A percentile compares a stretch with the other conserved stretches of the same genome.
phyloP scores from a whole-genome alignment of 1,284 basidiomycete species.

The Hymenochaete sp. region DNA sequence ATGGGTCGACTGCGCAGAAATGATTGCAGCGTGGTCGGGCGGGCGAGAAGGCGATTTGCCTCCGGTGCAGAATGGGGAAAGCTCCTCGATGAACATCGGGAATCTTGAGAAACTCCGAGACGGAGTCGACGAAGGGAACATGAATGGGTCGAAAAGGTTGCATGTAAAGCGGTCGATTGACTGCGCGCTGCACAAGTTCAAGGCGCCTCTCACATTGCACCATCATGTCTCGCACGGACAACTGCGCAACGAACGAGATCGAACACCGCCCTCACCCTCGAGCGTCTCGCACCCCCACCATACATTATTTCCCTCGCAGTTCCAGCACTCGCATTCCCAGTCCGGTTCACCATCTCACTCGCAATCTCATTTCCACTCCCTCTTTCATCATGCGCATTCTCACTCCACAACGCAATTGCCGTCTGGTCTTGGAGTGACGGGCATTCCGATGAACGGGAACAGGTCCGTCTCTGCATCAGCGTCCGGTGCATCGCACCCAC shows the following conservation, averaged over 20 bases:
- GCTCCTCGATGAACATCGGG: background rate
- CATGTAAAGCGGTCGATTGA: slow-evolving; percentile 18
- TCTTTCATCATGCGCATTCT: slow-evolving; percentile 8
- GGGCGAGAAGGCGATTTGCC: slow-evolving; percentile 12
- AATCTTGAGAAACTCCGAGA: background rate
- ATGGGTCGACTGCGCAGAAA: slow-evolving; percentile 17
- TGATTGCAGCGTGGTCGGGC: slow-evolving; percentile 12
- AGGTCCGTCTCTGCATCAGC: background rate
- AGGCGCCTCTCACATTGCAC: slow-evolving; percentile 7
- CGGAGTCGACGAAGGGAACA: background rate
- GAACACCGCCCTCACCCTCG: slow-evolving; percentile 12
- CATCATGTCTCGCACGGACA: slow-evolving; percentile 15
- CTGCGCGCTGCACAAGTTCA: slow-evolving; percentile 15
- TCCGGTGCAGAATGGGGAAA: slow-evolving; percentile 5
- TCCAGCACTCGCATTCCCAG: slow-evolving; percentile 4
- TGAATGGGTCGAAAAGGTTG: slow-evolving; percentile 7
- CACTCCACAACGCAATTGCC: slow-evolving; percentile 8
- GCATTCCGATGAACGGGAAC: background rate
- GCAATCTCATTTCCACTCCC: slow-evolving; percentile 2
- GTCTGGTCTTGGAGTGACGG: background rate
- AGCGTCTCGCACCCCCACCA: background rate
- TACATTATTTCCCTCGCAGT: background rate
- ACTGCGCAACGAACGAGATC: slow-evolving; percentile 7
- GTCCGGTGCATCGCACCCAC: background rate
- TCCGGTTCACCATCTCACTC: slow-evolving; percentile 2